Base-by-base conservation (phyloP, 2,329 filamentous ascomycete genomes). In the Aspergillus latus region DNA sequence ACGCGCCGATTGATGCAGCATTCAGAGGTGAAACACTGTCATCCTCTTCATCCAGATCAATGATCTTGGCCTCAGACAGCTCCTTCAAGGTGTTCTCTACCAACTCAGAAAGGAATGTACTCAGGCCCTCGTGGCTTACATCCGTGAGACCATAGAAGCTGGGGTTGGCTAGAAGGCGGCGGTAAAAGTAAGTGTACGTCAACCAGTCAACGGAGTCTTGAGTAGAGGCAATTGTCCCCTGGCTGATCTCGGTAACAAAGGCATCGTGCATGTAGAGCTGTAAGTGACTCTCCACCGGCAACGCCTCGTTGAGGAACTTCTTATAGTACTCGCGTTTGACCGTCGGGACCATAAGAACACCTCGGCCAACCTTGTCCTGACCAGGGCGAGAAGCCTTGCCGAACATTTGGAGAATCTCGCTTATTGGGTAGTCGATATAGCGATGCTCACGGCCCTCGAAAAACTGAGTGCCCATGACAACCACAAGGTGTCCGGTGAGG, bases 191-290 rank as follows among this genome's bases (percentile, higher is more conserved):
- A 9, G 93, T 97, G 72, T 97, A 97, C 0, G 94, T 97, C 37
- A 92, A 90, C 94, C 94, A 99, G 75, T 96, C 95, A 64, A 99
- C 92, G 9, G 93, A 94, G 76, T 97, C 93, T 66, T 97, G 94
- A 11, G 92, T 96, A 10, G 92, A 96, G 66, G 91, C 86, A 59
- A 99, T 94, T 72, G 92, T 96, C 79, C 92, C 93, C 15, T 92
- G 96, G 79, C 92, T 97, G 67, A 97, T 92, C 74, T 99, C 94
- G 0, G 93, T 92, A 44, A 99, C 93, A 66, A 99, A 97, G 0
- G 92, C 92, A 75, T 99, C 95, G 66, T 96, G 91, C 34, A 99
- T 81, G 73, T 92, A 96, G 54, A 89, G 87, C 70, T 96, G 90
- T 32, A 99, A 82, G 71, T 96, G 92, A 62, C 91, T 96, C 77